Evolutionary conservation across 306 rosid species (phyloP), one percentile per base, ranked within the genome.

Genomic region (Sphenostylis stenocarpa): DNA sequence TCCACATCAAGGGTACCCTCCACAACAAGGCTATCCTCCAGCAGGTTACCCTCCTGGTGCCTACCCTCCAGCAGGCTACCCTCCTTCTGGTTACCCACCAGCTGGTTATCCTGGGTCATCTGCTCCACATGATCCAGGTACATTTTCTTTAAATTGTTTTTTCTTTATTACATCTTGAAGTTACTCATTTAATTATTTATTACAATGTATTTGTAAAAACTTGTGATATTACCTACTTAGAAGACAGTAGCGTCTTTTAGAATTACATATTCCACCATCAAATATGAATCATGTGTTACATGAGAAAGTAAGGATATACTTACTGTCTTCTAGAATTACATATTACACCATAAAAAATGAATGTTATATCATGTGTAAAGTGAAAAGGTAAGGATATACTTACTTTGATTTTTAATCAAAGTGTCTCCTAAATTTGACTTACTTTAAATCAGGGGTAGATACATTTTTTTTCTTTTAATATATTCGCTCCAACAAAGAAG

Each of bases 41-140:
- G 63, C 23, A 15, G 81, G 76, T 3, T 77, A 77, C 16, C 64
- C 75, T 34, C 70, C 70, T 5, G 88, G 88, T 14, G 12, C 45
- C 14, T 43, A 14, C 64, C 91, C 90, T 7, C 84, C 87, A 3
- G 56, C 79, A 23, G 89, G 88, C 3, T 89, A 87, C 67, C 91
- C 90, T 7, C 84, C 87, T 5, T 49, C 79, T 29, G 89, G 88
- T 5, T 89, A 87, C 63, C 90, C 96, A 0, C 93, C 96, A 12
- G 66, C 86, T 43, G 91, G 91, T 48, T 90, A 93, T 80, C 91
- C 91, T 58, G 88, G 88, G 41, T 77, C 90, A 52, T 81, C 90
- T 53, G 85, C 81, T 84, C 89, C 84, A 6, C 85, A 85, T 76
- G 75, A 61, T 39, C 56, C 85, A 63, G 96, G 94, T 93, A 76